Base-by-base conservation (phyloP, 108 stramenopile species). In the Mayamaea pseudoterrestris region DNA sequence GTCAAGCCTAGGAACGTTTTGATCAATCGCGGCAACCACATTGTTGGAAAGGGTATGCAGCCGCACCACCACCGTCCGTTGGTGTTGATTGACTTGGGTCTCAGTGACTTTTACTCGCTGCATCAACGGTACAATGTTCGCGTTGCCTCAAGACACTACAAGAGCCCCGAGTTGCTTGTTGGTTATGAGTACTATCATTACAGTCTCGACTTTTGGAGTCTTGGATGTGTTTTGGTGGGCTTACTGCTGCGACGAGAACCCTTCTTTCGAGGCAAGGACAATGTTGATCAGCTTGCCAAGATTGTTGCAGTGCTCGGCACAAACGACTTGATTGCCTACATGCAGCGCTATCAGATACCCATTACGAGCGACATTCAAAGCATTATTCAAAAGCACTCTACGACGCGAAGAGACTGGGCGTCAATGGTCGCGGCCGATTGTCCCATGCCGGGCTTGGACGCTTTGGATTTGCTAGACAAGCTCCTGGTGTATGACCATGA, bases 1-100 rank as follows among this genome's bases (percentile, higher is more conserved):
- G 87, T 95, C 40, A 95, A 95, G 45, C 94, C 94, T n/a, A 50
- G 90, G 27, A 95, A 95, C 53, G 83, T 88, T 9, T 55, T 93
- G 29, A 91, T 95, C 50, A 89, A 91, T 62, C 66, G 68, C 11
- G 34, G 32, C 6, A 47, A 68, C 13, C 49, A 43, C n/a, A 44
- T 30, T 16, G 41, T 7, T 41, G n/a, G n/a, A n/a, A 35, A 4
- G 22, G 0, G 27, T 26, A 32, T 22, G 21, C 35, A 26, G 1
- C 13, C n/a, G 41, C 30, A 35, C 12, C 47, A 50, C 17, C 17
- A 32, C 9, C 66, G 57, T 0, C 57, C 65, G 23, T 56, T 95
- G 1, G 81, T 85, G 73, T 69, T 95, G 23, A 90, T 95, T 50
- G 94, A 95, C 51, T 60, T 91, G 30, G 94, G 94, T 39, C 53